Evolutionary conservation across 2,329 filamentous ascomycete genomes (phyloP).

Genomic region (Aureobasidium subglaciale): DNA sequence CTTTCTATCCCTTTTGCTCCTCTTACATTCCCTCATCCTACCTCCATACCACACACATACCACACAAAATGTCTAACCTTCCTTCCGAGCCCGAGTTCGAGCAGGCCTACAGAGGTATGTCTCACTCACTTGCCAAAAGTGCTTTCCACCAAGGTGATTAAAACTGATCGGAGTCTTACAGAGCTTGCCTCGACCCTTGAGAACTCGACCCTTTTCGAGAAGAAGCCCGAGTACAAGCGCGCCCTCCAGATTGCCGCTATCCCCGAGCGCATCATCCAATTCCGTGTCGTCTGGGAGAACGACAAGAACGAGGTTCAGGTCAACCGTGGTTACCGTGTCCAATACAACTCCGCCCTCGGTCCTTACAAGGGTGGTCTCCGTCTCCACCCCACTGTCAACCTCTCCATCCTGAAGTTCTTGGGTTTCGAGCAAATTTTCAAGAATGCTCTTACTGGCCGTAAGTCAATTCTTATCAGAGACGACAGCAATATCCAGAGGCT

Average conservation of each 20-base stretch:
- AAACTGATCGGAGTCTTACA: constrained; percentile 32
- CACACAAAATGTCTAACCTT: constrained; percentile 56
- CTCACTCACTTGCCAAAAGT: not conserved
- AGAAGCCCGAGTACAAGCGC: constrained; percentile 90
- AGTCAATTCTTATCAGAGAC: constrained; percentile 35
- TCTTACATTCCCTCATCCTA: not conserved
- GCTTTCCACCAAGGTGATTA: not conserved
- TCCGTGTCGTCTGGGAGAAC: constrained; percentile 95
- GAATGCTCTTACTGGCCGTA: constrained; percentile 92
- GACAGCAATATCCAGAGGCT: not conserved
- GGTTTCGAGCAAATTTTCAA: constrained; percentile 99
- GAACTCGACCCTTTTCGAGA: constrained; percentile 83
- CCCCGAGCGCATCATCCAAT: constrained; percentile 93
- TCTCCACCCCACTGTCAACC: constrained; percentile 84
- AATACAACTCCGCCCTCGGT: constrained; percentile 96
- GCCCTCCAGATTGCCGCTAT: constrained; percentile 82
- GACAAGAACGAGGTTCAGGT: constrained; percentile 83
- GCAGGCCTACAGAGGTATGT: constrained; percentile 90
- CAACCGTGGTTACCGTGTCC: constrained; percentile 92
- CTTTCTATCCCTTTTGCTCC: constrained; percentile 5
- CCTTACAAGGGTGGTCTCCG: constrained; percentile 97
- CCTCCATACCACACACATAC: not conserved
- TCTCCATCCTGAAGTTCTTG: constrained; percentile 82
- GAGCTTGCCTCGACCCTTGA: constrained; percentile 94
- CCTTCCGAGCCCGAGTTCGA: constrained; percentile 92